A percentile compares a stretch with the other conserved stretches of the same genome.
Conservation (phyloP, 805 yeast genomes). For the Lipomyces yamadae region DNA sequence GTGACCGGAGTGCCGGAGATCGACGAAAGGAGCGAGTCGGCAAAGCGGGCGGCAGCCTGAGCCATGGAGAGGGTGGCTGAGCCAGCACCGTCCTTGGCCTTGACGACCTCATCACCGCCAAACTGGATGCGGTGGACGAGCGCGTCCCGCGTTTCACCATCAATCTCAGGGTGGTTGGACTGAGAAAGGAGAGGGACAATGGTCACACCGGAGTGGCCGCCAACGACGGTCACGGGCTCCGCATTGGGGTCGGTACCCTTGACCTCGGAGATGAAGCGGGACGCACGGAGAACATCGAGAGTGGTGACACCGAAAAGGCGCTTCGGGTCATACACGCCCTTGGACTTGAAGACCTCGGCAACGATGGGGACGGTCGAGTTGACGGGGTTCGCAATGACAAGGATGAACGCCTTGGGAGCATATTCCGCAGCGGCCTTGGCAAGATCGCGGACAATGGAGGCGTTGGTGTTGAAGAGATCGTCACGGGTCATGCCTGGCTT, state of each 20-base stretch:
- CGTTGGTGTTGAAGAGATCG: constrained; percentile 94
- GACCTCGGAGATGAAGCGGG: constrained; percentile 77
- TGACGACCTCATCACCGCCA: constrained; percentile 95
- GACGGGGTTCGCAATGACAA: constrained; percentile 91
- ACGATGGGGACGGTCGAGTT: constrained; percentile 97
- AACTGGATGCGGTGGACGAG: constrained; percentile 88
- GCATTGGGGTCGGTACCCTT: constrained; percentile 73
- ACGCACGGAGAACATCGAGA: constrained; percentile 86
- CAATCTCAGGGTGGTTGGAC: constrained; percentile 62
- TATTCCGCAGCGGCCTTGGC: constrained; percentile 82
- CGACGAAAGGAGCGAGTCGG: constrained; percentile 55
- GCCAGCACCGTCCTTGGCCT: constrained; percentile 93
- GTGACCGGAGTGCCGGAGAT: constrained; percentile 53
- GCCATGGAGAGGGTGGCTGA: constrained; percentile 95
- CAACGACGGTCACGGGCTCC: constrained; percentile 85
- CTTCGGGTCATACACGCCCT: constrained; percentile 89
- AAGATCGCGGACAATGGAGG: constrained; percentile 90
- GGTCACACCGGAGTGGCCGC: constrained; percentile 97
- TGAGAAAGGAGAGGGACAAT: constrained; percentile 92
- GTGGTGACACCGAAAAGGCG: constrained; percentile 96
- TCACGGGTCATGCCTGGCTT: constrained; percentile 99
- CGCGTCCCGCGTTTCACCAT: constrained; percentile 66
- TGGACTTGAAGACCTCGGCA: constrained; percentile 84
- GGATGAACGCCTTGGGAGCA: constrained; percentile 82
- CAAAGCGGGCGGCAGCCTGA: constrained; percentile 64